Evolutionary conservation across 768 basidiomycete genomes (phyloP).

Genomic region (Suillus subalutaceus): DNA sequence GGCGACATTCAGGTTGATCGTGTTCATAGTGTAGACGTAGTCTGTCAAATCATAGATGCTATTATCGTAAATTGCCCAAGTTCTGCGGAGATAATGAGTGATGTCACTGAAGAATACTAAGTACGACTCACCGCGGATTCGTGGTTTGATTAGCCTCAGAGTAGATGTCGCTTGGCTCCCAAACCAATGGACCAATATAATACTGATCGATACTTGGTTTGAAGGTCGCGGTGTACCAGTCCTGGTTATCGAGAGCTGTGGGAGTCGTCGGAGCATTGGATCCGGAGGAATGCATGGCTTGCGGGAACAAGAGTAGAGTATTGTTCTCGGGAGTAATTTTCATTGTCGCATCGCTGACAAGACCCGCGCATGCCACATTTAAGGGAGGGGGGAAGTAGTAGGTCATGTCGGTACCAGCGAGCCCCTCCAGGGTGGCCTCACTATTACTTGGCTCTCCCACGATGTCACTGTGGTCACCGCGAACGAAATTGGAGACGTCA

Average conservation of each 20-base stretch:
- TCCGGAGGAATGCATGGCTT: conserved; percentile 65
- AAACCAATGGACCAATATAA: conserved; percentile 65
- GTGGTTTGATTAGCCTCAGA: conserved; percentile 40
- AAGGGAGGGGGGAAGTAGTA: conserved; percentile 67
- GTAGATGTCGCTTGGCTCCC: conserved; percentile 40
- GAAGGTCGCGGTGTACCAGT: conserved; percentile 64
- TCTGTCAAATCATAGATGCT: conserved; percentile 66
- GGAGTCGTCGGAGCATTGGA: conserved; percentile 37
- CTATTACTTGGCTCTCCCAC: conserved; percentile 51
- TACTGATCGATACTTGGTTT: conserved; percentile 57
- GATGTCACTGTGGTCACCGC: conserved; percentile 66
- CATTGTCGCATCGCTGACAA: conserved; percentile 51
- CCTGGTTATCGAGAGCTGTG: conserved; percentile 37
- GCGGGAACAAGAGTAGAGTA: conserved; percentile 38
- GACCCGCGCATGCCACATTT: conserved; percentile 56
- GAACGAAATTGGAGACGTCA: conserved; percentile 60
- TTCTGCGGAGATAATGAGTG: conserved; percentile 33
- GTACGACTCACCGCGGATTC: conserved; percentile 30
- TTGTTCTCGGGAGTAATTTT: conserved; percentile 50
- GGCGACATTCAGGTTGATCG: conserved; percentile 42
- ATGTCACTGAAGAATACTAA: conserved; percentile 14
- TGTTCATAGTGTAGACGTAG: conserved; percentile 62
- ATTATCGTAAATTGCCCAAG: conserved; percentile 63
- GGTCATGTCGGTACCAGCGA: conserved; percentile 67
- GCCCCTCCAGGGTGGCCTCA: conserved; percentile 46